Base-by-base conservation (phyloP, 1,284 basidiomycete species). In the Cerioporus squamosus region DNA sequence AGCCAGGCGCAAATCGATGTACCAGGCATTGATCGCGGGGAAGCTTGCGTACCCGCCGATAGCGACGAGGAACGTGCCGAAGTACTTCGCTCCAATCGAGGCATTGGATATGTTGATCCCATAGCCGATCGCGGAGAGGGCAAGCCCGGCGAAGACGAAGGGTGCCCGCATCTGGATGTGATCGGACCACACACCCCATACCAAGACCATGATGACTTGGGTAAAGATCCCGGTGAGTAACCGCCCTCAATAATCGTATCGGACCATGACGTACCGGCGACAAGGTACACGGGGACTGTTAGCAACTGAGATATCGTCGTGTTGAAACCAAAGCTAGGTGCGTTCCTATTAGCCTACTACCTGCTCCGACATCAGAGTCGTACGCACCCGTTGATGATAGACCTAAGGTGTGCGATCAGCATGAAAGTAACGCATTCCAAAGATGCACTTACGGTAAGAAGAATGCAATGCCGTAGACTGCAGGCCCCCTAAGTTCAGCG, bases 201-300 rank as follows among this genome's bases (percentile, higher is more conserved):
- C 50, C 42, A 79, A 75, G 8, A 88, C 74, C 0, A 81, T 63
- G 24, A 84, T 79, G 0, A 85, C 87, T 85, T 7, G 14, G 20
- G 53, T 5, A 39, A 20, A n/a, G n/a, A n/a, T n/a, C n/a, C n/a
- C 18, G 20, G 39, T 15, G 39, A 22, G 20, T 22, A 43, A 22
- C 18, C 6, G 40, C 40, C 18, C 6, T 18, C 8, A 17, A 17
- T 14, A 36, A 14, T 5, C n/a, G 40, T 6, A 22, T 22, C 7
- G 5, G 40, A n/a, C 9, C n/a, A 8, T 20, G 9, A 73, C 82
- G 59, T 65, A 86, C 85, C 82, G 0, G 85, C 84, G 51, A 82
- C 73, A n/a, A 86, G 69, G 65, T 90, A 90, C n/a, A 87, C 84
- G 0, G 89, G 89, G 0, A 90, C 81, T 0, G 87, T 88, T 17